Conservation (phyloP, 75 land plant species). For the Pinus albicaulis region DNA sequence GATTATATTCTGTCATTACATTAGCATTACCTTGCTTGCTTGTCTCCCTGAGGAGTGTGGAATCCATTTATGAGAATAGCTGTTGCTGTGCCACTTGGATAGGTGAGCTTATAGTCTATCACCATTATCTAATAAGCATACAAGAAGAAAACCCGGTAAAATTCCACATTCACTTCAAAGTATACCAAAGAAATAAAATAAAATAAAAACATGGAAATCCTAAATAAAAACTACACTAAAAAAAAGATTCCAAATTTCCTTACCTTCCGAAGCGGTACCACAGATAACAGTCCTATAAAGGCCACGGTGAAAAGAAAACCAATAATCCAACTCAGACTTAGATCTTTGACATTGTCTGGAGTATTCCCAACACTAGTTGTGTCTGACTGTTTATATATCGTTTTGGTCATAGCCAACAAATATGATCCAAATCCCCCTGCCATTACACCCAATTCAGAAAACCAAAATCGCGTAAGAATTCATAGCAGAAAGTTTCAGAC, state of each 20-base stretch:
- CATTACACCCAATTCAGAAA: background rate
- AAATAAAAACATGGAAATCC: background rate
- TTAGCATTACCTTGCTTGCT: slow-evolving; percentile 58
- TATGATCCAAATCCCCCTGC: slow-evolving; percentile 90
- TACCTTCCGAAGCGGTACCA: slow-evolving; percentile 73
- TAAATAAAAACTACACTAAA: no score
- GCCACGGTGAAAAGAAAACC: slow-evolving; percentile 60
- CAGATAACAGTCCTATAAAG: slow-evolving; percentile 66
- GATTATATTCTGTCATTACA: background rate
- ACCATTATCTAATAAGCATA: slow-evolving; percentile 60
- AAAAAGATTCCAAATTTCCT: background rate
- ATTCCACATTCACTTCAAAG: no score
- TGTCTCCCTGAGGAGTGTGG: slow-evolving; percentile 78
- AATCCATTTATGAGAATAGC: slow-evolving; percentile 90
- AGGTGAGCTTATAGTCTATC: slow-evolving; percentile 78
- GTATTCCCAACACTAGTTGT: slow-evolving; percentile 10
- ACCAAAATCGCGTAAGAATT: background rate
- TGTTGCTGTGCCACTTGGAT: slow-evolving; percentile 97
- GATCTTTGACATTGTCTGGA: slow-evolving; percentile 38
- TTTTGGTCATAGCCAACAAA: slow-evolving; percentile 57
- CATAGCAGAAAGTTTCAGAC: background rate
- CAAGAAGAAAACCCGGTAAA: background rate
- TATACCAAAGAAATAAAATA: background rate
- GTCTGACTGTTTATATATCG: no score
- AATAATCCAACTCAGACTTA: slow-evolving; percentile 61